phyloP scores from a whole-genome alignment of 129 eudicot species.

The Helianthus annuus region DNA sequence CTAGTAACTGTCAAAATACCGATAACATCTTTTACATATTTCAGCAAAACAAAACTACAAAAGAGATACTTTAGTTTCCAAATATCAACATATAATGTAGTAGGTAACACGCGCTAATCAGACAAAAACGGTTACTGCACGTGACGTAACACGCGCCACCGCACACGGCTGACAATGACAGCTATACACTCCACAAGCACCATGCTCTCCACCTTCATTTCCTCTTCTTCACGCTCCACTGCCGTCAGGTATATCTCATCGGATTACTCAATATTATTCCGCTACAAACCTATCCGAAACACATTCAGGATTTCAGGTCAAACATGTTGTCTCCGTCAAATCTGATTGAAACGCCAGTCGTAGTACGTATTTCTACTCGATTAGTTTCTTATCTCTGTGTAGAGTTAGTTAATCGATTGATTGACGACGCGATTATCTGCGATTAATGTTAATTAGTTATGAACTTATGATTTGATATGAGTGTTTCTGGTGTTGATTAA shows the following conservation, averaged over 20 bases:
- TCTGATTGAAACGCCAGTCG: slow-evolving; percentile 54
- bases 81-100: too few relatives aligned
- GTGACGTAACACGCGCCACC: slow-evolving; percentile 31
- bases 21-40: too few relatives aligned
- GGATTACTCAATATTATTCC: slow-evolving; percentile 9
- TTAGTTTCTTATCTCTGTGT: background rate
- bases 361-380: slow-evolving; percentile 37
- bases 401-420: background rate
- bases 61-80: too few relatives aligned
- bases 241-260: slow-evolving; percentile 26
- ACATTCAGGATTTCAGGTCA: slow-evolving; percentile 25
- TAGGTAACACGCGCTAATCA: too few relatives aligned
- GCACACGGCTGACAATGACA: slow-evolving; percentile 21
- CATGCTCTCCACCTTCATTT: slow-evolving; percentile 24
- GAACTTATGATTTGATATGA: background rate
- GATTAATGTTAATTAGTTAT: background rate
- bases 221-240: slow-evolving; percentile 26
- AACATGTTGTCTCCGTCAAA: slow-evolving; percentile 48
- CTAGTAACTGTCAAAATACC: too few relatives aligned
- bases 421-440: background rate
- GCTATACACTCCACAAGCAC: slow-evolving; percentile 15
- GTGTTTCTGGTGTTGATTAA: slow-evolving; percentile 6
- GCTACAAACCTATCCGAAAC: background rate
- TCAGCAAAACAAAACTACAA: too few relatives aligned
- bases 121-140: slow-evolving; percentile 17